A percentile compares a stretch with the other conserved stretches of the same genome.
Evolutionary conservation across 129 eudicot species (phyloP).

Genomic region (Daucus carota): DNA sequence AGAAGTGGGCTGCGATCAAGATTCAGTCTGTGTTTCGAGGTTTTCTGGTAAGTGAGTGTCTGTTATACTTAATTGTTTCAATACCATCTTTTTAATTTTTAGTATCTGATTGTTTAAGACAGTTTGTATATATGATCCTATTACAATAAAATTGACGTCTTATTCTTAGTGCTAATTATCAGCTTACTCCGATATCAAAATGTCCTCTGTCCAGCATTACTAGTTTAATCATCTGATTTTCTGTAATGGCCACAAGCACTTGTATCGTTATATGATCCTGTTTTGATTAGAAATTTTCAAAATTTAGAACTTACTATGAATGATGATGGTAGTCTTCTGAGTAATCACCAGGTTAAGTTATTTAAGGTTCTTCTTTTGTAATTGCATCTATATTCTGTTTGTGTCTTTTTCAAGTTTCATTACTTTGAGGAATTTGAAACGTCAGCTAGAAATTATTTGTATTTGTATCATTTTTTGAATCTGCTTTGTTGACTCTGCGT

Average conservation of each 20-base stretch:
- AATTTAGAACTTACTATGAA: too few relatives aligned
- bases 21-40: constrained; percentile 77
- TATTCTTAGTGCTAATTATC: too few relatives aligned
- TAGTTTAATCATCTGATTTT: background rate
- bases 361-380: background rate
- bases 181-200: background rate
- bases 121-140: background rate
- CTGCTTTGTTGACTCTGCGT: background rate
- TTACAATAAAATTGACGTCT: background rate
- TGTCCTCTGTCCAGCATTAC: background rate
- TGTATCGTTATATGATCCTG: background rate
- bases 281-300: background rate
- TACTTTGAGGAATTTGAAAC: too few relatives aligned
- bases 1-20: constrained; percentile 59
- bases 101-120: background rate
- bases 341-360: background rate
- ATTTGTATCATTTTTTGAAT: background rate
- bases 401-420: too few relatives aligned
- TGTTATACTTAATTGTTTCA: background rate
- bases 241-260: background rate
- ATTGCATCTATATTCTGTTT: too few relatives aligned
- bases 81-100: background rate
- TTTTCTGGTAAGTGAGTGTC: constrained; percentile 53
- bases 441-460: too few relatives aligned
- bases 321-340: background rate